phyloP scores from a whole-genome alignment of 768 basidiomycete genomes.

The Royoungia palumana region DNA sequence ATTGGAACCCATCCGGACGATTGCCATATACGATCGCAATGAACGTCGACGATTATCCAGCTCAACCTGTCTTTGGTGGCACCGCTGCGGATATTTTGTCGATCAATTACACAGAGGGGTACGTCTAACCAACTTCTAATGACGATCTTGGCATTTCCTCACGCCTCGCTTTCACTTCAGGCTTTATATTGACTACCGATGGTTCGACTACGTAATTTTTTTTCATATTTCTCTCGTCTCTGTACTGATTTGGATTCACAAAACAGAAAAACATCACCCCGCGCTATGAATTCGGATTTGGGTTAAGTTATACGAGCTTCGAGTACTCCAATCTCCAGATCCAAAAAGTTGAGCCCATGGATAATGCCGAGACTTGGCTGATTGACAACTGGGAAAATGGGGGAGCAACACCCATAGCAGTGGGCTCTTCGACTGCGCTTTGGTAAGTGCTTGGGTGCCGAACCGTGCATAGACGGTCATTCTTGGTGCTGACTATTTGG shows the following conservation, averaged over 20 bases:
- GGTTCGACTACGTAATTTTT: constrained; percentile 59
- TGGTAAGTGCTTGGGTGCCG: constrained; percentile 39
- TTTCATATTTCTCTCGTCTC: background rate
- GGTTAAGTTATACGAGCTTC: constrained; percentile 83
- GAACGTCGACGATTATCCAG: constrained; percentile 46
- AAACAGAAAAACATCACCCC: constrained; percentile 64
- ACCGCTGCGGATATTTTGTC: constrained; percentile 30
- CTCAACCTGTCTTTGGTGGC: constrained; percentile 34
- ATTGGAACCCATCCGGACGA: constrained; percentile 70
- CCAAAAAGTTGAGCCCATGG: constrained; percentile 35
- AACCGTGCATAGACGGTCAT: too few species aligned
- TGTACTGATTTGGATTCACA: too few species aligned
- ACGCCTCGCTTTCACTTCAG: constrained; percentile 5
- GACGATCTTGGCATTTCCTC: too few species aligned
- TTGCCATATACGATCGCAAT: constrained; percentile 77
- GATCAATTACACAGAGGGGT: constrained; percentile 63
- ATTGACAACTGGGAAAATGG: constrained; percentile 57
- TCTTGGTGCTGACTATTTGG: too few species aligned
- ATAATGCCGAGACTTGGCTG: constrained; percentile 28
- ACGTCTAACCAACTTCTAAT: background rate
- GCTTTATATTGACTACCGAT: constrained; percentile 68
- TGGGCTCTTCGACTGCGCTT: constrained; percentile 59
- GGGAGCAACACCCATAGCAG: constrained; percentile 47
- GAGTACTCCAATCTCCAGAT: constrained; percentile 60
- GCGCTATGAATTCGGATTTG: constrained; percentile 88